These are phyloP conservation scores for Colletotrichum sp. DNA, from an alignment of 2,329 filamentous ascomycete species.

Conservation along the genomic window DNA sequence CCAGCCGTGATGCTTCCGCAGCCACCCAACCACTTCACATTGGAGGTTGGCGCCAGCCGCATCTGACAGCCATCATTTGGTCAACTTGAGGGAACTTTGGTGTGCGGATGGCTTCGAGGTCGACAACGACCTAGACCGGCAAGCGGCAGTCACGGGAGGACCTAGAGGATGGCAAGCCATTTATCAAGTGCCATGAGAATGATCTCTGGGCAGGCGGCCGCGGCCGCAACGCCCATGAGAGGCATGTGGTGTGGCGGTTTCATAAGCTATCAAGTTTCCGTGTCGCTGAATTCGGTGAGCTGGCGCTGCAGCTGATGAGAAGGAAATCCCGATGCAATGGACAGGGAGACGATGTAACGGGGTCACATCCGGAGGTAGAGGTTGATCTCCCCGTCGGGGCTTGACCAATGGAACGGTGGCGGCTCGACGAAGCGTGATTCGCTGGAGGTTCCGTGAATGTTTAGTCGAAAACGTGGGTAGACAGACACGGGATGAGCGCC, in stretches of 20 bases:
- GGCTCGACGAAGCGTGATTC: not conserved
- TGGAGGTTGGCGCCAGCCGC: not conserved
- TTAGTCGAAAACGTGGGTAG: not conserved
- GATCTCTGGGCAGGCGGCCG: not conserved
- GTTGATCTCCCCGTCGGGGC: not conserved
- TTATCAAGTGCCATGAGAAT: not conserved
- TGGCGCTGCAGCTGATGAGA: not conserved
- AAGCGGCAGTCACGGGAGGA: not conserved
- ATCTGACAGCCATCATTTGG: not conserved
- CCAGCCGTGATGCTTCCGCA: not conserved
- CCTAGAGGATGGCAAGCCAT: not conserved
- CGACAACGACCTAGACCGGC: not conserved
- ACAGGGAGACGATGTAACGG: not conserved
- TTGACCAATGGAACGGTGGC: not conserved
- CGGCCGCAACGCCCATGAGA: not conserved
- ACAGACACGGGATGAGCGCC: constrained; percentile 3
- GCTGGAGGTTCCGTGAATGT: not conserved
- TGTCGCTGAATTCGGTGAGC: not conserved
- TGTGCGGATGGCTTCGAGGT: not conserved
- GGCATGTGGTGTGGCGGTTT: not conserved
- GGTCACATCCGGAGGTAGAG: not conserved
- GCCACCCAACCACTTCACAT: not conserved
- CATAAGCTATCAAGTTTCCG: not conserved
- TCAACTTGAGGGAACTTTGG: not conserved
- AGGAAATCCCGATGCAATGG: not conserved